A percentile compares a stretch with the other conserved stretches of the same genome.
Conservation (phyloP, 208 protist species). For the Blastocrithidia nonstop region DNA sequence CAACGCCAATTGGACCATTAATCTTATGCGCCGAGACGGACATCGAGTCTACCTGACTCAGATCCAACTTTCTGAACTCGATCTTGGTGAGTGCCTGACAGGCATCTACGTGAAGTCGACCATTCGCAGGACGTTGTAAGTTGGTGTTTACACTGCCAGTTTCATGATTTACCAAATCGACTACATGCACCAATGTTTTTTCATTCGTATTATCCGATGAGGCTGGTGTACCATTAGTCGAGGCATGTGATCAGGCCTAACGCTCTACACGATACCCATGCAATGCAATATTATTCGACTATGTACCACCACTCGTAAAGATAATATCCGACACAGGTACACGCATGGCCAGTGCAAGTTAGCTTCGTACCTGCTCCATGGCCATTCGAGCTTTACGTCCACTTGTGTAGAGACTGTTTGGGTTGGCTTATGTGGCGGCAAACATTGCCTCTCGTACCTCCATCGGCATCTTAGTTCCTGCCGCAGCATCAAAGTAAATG, state of each 20-base stretch:
- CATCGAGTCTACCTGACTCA: slow-evolving; percentile 59
- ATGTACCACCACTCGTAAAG: slow-evolving; percentile 67
- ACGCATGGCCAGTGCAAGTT: slow-evolving; percentile 28
- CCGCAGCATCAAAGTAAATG: slow-evolving; percentile 64
- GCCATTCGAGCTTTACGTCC: slow-evolving; percentile 56
- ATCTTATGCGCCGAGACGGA: slow-evolving; percentile 73
- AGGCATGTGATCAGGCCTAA: slow-evolving; percentile 54
- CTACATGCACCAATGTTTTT: slow-evolving; percentile 19
- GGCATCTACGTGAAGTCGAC: slow-evolving; percentile 58
- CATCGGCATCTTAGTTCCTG: slow-evolving; percentile 36
- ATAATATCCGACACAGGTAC: slow-evolving; percentile 52
- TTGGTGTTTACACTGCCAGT: slow-evolving; percentile 36
- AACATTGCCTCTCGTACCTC: slow-evolving; percentile 33
- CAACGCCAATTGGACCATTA: slow-evolving; percentile 62
- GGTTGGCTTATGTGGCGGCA: slow-evolving; percentile 46
- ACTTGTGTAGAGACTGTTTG: slow-evolving; percentile 62
- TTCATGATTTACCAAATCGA: slow-evolving; percentile 73
- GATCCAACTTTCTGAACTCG: slow-evolving; percentile 33
- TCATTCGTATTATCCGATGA: slow-evolving; percentile 3
- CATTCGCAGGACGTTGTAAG: slow-evolving; percentile 23
- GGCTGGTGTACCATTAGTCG: slow-evolving; percentile 8
- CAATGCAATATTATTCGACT: slow-evolving; percentile 71
- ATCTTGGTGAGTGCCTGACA: slow-evolving; percentile 52
- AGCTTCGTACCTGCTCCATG: slow-evolving; percentile 40
- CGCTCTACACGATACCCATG: slow-evolving; percentile 61